A percentile compares a stretch with the other conserved stretches of the same genome.
These are phyloP conservation scores for Aureobasidium melanogenum DNA, from an alignment of 2,329 filamentous ascomycete species.

Conservation along the genomic window DNA sequence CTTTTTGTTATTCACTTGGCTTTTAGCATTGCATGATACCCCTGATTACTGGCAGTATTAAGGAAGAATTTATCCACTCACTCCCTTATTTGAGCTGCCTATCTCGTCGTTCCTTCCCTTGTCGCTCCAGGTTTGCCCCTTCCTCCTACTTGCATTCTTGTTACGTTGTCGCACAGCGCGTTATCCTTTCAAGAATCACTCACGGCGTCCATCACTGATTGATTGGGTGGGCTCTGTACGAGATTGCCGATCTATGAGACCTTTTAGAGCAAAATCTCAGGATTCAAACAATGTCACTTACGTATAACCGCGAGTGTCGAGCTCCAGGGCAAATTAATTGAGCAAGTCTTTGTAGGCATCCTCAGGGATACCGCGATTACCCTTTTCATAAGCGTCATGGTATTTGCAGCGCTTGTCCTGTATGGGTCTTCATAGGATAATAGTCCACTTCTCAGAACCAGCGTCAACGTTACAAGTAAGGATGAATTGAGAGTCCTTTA, in stretches of 20 bases:
- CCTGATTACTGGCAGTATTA: neutral
- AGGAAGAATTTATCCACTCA: neutral
- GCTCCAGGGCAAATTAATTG: neutral
- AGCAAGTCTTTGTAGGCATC: neutral
- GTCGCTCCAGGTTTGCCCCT: too few relatives aligned
- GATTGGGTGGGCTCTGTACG: too few relatives aligned
- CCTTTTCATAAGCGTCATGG: neutral
- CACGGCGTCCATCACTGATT: too few relatives aligned
- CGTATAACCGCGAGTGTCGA: neutral
- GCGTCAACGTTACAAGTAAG: neutral
- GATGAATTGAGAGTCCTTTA: neutral
- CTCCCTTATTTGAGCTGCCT: too few relatives aligned
- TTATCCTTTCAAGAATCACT: too few relatives aligned
- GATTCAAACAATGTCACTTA: too few relatives aligned
- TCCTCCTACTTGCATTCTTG: too few relatives aligned
- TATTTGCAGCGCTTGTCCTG: neutral
- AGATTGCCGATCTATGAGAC: too few relatives aligned
- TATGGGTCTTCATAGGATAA: neutral
- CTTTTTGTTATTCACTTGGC: neutral
- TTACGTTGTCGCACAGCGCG: too few relatives aligned
- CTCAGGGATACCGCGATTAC: neutral
- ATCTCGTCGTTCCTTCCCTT: neutral
- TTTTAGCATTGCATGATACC: conserved; percentile 1
- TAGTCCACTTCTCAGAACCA: neutral
- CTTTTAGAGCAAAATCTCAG: too few relatives aligned